These are phyloP conservation scores for Amesomyces nigricolor DNA, from an alignment of 2,329 filamentous ascomycete genomes.

Conservation along the genomic window DNA sequence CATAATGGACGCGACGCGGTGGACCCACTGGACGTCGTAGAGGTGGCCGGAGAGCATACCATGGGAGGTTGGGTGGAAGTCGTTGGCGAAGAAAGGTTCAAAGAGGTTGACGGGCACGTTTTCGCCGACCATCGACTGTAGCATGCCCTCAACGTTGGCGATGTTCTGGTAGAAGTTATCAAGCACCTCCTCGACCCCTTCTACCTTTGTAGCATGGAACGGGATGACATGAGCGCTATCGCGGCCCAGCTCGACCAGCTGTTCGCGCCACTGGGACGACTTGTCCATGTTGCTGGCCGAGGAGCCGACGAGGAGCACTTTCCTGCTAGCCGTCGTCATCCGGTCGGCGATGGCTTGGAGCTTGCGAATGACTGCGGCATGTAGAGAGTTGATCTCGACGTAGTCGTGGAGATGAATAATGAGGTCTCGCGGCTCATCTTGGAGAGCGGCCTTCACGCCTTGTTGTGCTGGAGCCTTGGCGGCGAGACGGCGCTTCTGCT, in stretches of 20 bases:
- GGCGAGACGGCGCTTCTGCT: conserved; percentile 28
- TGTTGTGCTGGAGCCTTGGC: not conserved
- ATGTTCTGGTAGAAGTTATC: conserved; percentile 41
- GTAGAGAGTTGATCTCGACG: conserved; percentile 65
- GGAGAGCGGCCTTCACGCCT: not conserved
- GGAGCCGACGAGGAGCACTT: conserved; percentile 69
- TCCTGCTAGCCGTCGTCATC: conserved; percentile 64
- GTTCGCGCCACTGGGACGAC: conserved; percentile 26
- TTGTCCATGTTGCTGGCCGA: conserved; percentile 56
- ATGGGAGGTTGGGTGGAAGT: not conserved
- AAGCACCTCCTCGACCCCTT: conserved; percentile 24
- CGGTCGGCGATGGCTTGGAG: conserved; percentile 67
- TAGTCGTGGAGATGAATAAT: conserved; percentile 79
- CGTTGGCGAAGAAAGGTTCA: not conserved
- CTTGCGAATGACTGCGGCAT: conserved; percentile 65
- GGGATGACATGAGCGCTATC: conserved; percentile 31
- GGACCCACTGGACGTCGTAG: conserved; percentile 32
- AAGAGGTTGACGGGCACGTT: conserved; percentile 14
- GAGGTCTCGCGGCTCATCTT: conserved; percentile 33
- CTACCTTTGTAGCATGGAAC: conserved; percentile 23
- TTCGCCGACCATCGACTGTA: conserved; percentile 28
- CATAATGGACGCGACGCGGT: conserved; percentile 29
- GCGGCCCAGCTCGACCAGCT: conserved; percentile 30
- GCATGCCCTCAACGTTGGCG: conserved; percentile 43
- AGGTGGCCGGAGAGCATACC: conserved; percentile 22